These are phyloP conservation scores for Zalaria sp. DNA, from an alignment of 2,329 filamentous ascomycete genomes.

Conservation along the genomic window DNA sequence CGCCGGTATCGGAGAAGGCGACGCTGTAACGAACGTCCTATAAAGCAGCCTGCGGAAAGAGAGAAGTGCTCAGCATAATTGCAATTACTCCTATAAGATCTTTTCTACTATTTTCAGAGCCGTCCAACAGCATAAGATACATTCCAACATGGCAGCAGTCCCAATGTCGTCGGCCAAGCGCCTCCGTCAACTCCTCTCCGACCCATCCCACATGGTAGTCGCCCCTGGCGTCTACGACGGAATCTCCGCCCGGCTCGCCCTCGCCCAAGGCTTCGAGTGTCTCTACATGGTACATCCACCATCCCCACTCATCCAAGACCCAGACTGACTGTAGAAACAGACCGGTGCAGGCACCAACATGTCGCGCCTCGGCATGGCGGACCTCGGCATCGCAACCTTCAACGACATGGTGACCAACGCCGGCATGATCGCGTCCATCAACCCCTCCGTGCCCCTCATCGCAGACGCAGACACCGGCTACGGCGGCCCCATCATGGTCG, in stretches of 20 bases:
- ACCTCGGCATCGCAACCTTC: conserved; percentile 47
- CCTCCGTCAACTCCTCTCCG: conserved; percentile 9
- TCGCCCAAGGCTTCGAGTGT: conserved; percentile 47
- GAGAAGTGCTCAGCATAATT: too few species aligned
- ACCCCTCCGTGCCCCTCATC: conserved; percentile 42
- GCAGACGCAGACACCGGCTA: conserved; percentile 48
- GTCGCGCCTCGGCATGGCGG: conserved; percentile 47
- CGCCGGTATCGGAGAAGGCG: too few species aligned
- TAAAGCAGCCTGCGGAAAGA: too few species aligned
- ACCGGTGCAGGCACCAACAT: conserved; percentile 49
- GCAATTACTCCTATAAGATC: too few species aligned
- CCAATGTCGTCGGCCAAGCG: neutral
- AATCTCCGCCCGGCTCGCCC: conserved; percentile 48
- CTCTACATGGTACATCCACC: conserved; percentile 47
- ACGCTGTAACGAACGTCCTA: too few species aligned
- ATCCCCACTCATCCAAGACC: neutral
- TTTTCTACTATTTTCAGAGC: too few species aligned
- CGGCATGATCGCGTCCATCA: conserved; percentile 49
- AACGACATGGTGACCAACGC: conserved; percentile 51
- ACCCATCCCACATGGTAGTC: conserved; percentile 30
- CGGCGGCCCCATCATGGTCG: conserved; percentile 38
- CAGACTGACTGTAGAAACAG: conserved; percentile 17
- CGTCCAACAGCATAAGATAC: too few species aligned
- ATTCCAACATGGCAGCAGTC: neutral
- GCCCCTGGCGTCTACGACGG: conserved; percentile 58